Evolutionary conservation across 208 protist genomes (phyloP).

Genomic region (Leishmania guyanensis): DNA sequence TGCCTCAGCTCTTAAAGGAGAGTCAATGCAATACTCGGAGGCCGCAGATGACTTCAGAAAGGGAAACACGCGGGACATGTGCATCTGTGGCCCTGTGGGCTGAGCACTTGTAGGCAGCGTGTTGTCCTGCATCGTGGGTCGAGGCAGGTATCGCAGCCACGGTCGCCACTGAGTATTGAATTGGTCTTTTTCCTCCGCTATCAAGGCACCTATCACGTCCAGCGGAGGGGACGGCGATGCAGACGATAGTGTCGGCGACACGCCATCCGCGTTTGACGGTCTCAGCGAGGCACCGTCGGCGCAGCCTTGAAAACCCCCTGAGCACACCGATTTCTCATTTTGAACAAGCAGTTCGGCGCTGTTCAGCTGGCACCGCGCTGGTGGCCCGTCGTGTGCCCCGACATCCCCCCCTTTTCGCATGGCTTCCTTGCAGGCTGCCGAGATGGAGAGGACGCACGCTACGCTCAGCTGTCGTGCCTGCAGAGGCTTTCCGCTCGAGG

Average conservation of each 20-base stretch:
- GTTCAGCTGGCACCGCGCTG: not conserved
- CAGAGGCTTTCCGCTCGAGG: not conserved
- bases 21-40: not conserved
- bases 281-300: not conserved
- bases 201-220: constrained; percentile 1
- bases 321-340: not conserved
- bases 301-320: not conserved
- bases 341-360: not conserved
- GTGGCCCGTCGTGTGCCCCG: not conserved
- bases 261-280: not conserved
- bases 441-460: not conserved
- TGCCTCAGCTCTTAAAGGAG: not conserved
- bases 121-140: too few species aligned
- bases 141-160: constrained; percentile 24
- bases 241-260: not conserved
- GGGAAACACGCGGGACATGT: not conserved
- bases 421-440: not conserved
- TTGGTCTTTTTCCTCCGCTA: constrained; percentile 1
- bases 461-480: not conserved
- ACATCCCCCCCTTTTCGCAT: not conserved
- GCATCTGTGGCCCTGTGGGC: not conserved
- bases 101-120: too few species aligned
- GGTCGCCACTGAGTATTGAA: constrained; percentile 9
- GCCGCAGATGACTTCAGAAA: not conserved
- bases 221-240: not conserved